Conservation (phyloP, 2,329 filamentous ascomycete genomes). For the Atkinsonella texensis region DNA sequence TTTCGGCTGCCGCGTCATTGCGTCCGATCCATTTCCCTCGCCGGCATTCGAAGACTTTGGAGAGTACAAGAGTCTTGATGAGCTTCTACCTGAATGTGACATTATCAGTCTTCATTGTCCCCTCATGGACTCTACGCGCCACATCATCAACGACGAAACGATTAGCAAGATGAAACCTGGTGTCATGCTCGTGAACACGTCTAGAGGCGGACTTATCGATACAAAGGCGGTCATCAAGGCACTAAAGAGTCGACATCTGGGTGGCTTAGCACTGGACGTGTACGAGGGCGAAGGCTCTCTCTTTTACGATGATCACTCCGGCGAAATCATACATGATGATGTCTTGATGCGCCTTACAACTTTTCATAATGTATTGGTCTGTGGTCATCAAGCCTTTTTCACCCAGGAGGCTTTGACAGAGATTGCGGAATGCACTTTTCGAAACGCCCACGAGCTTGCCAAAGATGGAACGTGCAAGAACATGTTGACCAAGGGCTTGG, state of each 20-base stretch:
- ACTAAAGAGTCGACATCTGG: constrained; percentile 47
- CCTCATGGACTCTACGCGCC: constrained; percentile 44
- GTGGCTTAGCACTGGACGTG: constrained; percentile 54
- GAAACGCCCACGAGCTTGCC: constrained; percentile 39
- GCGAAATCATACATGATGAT: constrained; percentile 54
- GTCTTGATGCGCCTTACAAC: constrained; percentile 53
- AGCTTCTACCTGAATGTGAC: constrained; percentile 43
- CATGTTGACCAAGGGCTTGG: constrained; percentile 18
- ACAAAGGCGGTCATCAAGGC: constrained; percentile 46
- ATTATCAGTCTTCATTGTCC: constrained; percentile 57
- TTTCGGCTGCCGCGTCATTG: constrained; percentile 51
- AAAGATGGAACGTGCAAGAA: constrained; percentile 20
- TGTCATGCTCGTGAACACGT: constrained; percentile 55
- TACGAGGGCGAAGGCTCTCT: constrained; percentile 53
- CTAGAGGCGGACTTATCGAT: constrained; percentile 52
- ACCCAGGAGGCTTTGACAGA: constrained; percentile 52
- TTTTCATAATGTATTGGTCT: constrained; percentile 55
- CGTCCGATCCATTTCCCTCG: constrained; percentile 44
- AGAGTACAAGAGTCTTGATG: constrained; percentile 40
- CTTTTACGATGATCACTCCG: constrained; percentile 55
- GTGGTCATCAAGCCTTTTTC: constrained; percentile 59
- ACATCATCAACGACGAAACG: constrained; percentile 45
- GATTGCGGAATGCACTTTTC: constrained; percentile 48
- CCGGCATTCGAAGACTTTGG: constrained; percentile 38
- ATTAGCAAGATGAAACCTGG: constrained; percentile 45